Evolutionary conservation across 805 yeast species (phyloP).

Genomic region (Barnettozyma vustinii): DNA sequence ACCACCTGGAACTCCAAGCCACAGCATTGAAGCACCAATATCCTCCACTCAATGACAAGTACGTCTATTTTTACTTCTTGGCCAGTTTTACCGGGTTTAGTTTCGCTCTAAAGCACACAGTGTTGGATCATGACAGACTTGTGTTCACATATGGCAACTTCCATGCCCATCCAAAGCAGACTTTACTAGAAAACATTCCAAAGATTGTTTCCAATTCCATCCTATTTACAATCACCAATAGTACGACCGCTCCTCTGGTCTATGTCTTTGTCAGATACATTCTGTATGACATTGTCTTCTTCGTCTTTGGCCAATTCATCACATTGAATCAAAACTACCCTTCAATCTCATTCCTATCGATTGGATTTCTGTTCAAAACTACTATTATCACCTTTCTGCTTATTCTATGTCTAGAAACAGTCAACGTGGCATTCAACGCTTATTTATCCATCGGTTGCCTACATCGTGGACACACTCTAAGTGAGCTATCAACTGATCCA

Average conservation of each 20-base stretch:
- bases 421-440: conserved; percentile 55
- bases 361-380: conserved; percentile 27
- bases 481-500: conserved; percentile 55
- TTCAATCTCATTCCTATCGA: conserved; percentile 28
- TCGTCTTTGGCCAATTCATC: conserved; percentile 27
- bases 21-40: conserved; percentile 35
- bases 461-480: conserved; percentile 57
- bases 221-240: conserved; percentile 24
- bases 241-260: conserved; percentile 26
- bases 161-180: conserved; percentile 33
- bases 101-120: conserved; percentile 46
- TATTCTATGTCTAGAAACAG: conserved; percentile 45
- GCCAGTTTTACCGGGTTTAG: conserved; percentile 34
- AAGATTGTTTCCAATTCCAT: conserved; percentile 35
- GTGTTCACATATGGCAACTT: conserved; percentile 36
- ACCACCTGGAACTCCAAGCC: conserved; percentile 19
- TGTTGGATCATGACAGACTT: conserved; percentile 52
- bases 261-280: conserved; percentile 36
- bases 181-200: conserved; percentile 25
- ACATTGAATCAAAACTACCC: conserved; percentile 40
- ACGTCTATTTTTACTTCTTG: conserved; percentile 46
- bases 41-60: conserved; percentile 37
- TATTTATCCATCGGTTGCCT: conserved; percentile 70
- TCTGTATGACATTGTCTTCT: conserved; percentile 35
- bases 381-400: conserved; percentile 31